Evolutionary conservation across 2,329 filamentous ascomycete genomes (phyloP).

Genomic region (Diaporthe sp.): DNA sequence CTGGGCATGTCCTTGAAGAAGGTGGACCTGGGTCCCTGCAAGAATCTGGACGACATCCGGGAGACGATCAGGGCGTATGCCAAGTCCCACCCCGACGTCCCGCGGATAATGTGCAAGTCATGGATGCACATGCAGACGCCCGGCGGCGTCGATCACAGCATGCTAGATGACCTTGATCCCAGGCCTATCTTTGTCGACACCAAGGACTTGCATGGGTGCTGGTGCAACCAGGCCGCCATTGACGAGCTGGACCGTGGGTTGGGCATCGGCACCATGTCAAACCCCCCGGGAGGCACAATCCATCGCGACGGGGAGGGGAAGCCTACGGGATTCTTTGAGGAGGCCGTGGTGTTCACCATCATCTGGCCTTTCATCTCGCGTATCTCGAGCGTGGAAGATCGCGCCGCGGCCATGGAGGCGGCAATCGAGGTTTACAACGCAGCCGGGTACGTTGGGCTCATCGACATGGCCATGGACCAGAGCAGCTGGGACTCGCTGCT

Average conservation of each 20-base stretch:
- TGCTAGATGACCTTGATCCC: constrained; percentile 65
- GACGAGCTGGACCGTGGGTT: constrained; percentile 65
- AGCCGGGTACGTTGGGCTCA: constrained; percentile 66
- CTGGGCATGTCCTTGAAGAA: constrained; percentile 69
- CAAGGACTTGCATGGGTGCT: constrained; percentile 69
- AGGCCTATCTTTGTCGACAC: constrained; percentile 69
- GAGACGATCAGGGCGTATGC: constrained; percentile 61
- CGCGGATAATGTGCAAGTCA: constrained; percentile 65
- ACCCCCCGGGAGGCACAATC: constrained; percentile 67
- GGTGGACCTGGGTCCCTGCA: constrained; percentile 61
- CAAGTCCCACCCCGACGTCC: constrained; percentile 57
- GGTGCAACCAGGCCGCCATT: constrained; percentile 68
- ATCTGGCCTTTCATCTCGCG: constrained; percentile 68
- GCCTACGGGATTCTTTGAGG: constrained; percentile 65
- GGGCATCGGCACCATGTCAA: constrained; percentile 59
- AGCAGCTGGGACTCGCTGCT: constrained; percentile 66
- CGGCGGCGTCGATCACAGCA: constrained; percentile 61
- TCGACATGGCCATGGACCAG: constrained; percentile 74
- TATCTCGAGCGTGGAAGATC: constrained; percentile 63
- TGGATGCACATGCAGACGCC: constrained; percentile 72
- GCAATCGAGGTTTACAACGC: constrained; percentile 64
- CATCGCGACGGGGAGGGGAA: constrained; percentile 61
- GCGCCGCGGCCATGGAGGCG: constrained; percentile 59
- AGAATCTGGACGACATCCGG: constrained; percentile 63
- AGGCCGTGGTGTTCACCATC: constrained; percentile 66